phyloP scores from a whole-genome alignment of 108 stramenopile genomes.

The Fistulifera pelliculosa region DNA sequence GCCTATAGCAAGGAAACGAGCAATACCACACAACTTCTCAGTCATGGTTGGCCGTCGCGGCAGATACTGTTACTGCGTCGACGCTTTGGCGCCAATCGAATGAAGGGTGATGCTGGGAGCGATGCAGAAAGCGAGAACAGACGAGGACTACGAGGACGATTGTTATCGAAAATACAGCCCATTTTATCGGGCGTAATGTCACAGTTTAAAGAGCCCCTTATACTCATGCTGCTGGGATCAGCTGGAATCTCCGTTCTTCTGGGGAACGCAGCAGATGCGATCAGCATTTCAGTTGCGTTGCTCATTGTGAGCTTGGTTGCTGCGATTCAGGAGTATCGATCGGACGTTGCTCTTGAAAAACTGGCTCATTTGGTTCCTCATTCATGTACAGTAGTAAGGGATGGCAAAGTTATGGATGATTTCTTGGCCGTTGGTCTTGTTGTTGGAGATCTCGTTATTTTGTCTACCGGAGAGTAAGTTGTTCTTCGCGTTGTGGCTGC shows the following conservation, averaged over 20 bases:
- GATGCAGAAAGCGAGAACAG: constrained; percentile 25
- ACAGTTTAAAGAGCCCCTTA: constrained; percentile 93
- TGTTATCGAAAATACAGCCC: constrained; percentile 19
- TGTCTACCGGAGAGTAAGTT: constrained; percentile 75
- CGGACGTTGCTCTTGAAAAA: constrained; percentile 85
- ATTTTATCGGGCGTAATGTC: constrained; percentile 45
- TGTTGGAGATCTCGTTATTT: constrained; percentile 88
- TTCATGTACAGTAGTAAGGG: constrained; percentile 74
- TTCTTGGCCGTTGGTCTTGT: constrained; percentile 84
- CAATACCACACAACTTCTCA: constrained; percentile 23
- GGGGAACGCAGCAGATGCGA: constrained; percentile 85
- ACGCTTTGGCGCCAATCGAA: constrained; percentile 48
- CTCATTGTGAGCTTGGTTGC: constrained; percentile 89
- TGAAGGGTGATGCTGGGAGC: constrained; percentile 34
- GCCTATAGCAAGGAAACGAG: not conserved
- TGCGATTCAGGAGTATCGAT: constrained; percentile 91
- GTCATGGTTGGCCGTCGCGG: constrained; percentile 58
- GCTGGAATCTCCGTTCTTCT: constrained; percentile 72
- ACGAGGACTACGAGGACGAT: not conserved
- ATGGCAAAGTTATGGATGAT: constrained; percentile 54
- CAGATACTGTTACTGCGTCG: constrained; percentile 27
- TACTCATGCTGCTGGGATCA: constrained; percentile 83
- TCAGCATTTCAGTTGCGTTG: constrained; percentile 87
- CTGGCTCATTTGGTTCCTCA: constrained; percentile 82
- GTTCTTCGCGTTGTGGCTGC: no score